Conservation (phyloP, 2,329 filamentous ascomycete species). For the Hypoxylon sp. region DNA sequence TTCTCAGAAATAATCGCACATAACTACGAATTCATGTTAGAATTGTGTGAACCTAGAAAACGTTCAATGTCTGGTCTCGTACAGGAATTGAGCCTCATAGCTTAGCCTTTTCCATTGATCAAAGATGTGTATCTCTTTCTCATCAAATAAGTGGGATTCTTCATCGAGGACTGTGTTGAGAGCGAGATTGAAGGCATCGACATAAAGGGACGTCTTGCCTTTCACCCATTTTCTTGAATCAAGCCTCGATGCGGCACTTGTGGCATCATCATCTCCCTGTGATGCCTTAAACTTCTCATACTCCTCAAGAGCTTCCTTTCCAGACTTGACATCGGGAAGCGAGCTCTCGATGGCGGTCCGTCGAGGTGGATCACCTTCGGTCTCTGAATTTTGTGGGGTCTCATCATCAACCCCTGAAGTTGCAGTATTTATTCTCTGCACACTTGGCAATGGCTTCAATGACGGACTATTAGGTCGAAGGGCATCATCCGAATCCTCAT, state of each 20-base stretch:
- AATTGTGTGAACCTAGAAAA: constrained; percentile 1
- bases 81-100: constrained; percentile 94
- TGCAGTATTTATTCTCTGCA: constrained; percentile 38
- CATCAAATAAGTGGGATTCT: constrained; percentile 88
- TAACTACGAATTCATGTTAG: constrained; percentile 69
- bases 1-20: constrained; percentile 91
- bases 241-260: constrained; percentile 66
- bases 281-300: constrained; percentile 79
- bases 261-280: constrained; percentile 60
- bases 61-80: constrained; percentile 54
- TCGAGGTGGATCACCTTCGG: constrained; percentile 48
- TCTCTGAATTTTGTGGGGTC: constrained; percentile 42
- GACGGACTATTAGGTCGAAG: constrained; percentile 29
- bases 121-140: constrained; percentile 83
- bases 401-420: constrained; percentile 54
- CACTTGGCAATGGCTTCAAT: constrained; percentile 33
- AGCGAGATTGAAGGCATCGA: constrained; percentile 96
- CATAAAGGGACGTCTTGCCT: constrained; percentile 91
- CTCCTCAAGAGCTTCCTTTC: constrained; percentile 79
- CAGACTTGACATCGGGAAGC: constrained; percentile 75
- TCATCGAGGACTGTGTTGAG: constrained; percentile 90
- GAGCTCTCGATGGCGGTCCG: constrained; percentile 79
- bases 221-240: constrained; percentile 72
- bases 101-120: constrained; percentile 76
- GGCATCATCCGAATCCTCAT: constrained; percentile 54